These are phyloP conservation scores for Oryza punctata DNA, from an alignment of 176 grass and related monocot genomes.

Conservation along the genomic window DNA sequence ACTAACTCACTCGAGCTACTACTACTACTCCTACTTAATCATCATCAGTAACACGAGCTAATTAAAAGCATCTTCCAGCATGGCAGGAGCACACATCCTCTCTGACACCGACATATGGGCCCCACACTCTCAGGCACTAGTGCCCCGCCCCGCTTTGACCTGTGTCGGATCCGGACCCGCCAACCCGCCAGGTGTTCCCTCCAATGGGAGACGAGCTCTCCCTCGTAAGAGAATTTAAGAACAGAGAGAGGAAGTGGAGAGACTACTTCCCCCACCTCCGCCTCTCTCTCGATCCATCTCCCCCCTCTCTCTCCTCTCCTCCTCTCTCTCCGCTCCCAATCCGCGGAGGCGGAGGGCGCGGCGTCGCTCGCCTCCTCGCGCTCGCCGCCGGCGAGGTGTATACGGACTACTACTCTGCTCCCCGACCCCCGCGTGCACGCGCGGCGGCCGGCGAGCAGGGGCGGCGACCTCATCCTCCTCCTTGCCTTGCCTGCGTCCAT, in stretches of 20 bases:
- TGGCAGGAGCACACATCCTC: neutral
- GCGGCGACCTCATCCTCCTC: neutral
- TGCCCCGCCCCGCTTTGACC: too few species aligned
- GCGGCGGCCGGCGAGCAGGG: neutral
- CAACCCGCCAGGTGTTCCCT: constrained; percentile 4
- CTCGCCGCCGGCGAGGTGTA: neutral
- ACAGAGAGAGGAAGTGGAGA: neutral
- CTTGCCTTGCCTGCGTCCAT: neutral
- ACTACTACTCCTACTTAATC: too few species aligned
- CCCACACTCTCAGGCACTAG: too few species aligned
- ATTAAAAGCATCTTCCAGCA: constrained; percentile 25
- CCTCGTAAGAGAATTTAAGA: constrained; percentile 53
- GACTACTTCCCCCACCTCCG: neutral
- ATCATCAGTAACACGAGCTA: neutral
- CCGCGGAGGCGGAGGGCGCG: neutral
- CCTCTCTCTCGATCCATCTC: neutral
- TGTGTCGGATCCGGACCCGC: neutral
- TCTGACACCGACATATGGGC: neutral
- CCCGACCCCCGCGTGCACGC: too few species aligned
- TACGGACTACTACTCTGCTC: neutral
- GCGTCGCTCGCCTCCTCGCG: too few species aligned
- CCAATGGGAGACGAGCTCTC: constrained; percentile 45
- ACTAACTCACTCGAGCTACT: neutral
- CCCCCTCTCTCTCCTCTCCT: neutral
- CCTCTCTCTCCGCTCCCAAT: neutral